Conservation (phyloP, 164 flowering plant species). For the Vitis labrusca region DNA sequence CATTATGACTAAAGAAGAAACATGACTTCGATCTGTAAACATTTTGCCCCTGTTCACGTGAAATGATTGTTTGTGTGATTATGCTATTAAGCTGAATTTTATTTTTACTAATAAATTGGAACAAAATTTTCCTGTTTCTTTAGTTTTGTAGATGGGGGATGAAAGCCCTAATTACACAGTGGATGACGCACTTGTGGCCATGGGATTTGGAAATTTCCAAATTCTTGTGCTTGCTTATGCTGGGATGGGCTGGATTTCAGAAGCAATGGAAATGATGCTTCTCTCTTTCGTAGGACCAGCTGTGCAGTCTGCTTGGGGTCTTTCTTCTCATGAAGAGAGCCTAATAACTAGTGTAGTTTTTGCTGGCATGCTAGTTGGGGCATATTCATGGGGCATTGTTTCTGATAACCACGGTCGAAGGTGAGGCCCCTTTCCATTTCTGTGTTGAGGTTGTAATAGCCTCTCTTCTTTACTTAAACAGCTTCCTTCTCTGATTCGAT, state of each 20-base stretch:
- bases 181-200: slow-evolving; percentile 71
- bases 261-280: slow-evolving; percentile 98
- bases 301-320: slow-evolving; percentile 69
- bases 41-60: no score
- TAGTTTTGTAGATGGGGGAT: slow-evolving; percentile 46
- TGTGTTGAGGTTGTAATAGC: not conserved
- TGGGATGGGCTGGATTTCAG: slow-evolving; percentile 82
- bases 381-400: slow-evolving; percentile 85
- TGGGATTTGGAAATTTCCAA: slow-evolving; percentile 90
- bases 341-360: slow-evolving; percentile 79
- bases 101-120: no score
- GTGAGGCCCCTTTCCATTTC: slow-evolving; percentile 27
- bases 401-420: slow-evolving; percentile 81
- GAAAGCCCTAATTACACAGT: slow-evolving; percentile 47
- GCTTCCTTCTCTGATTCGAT: not conserved
- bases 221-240: slow-evolving; percentile 71
- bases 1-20: no score
- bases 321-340: slow-evolving; percentile 74
- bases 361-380: slow-evolving; percentile 91
- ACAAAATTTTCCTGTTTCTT: not conserved
- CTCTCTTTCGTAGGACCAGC: slow-evolving; percentile 90
- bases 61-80: no score
- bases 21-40: no score
- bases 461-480: not conserved
- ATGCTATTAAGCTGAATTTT: no score